phyloP scores from a whole-genome alignment of 2,329 filamentous ascomycete genomes.

The Neoascochyta sp. region DNA sequence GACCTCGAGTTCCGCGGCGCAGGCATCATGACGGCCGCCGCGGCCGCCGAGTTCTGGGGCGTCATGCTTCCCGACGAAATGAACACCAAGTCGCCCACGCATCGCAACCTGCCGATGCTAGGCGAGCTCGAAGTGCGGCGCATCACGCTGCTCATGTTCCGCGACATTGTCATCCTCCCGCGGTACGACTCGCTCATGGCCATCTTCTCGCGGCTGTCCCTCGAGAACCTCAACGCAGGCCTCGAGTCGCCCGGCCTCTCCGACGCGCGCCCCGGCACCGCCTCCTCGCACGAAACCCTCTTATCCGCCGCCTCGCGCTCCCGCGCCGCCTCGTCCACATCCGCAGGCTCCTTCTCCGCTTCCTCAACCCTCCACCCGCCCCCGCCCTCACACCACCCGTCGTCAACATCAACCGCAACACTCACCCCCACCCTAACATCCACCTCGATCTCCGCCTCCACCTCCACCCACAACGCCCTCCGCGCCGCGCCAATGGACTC shows the following conservation, averaged over 20 bases:
- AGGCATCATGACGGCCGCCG: constrained; percentile 73
- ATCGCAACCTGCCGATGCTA: constrained; percentile 44
- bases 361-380: constrained; percentile 36
- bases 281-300: constrained; percentile 42
- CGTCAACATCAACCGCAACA: no score
- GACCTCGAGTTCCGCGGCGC: constrained; percentile 89
- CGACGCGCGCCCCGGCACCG: constrained; percentile 31
- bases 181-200: constrained; percentile 84
- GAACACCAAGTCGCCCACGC: constrained; percentile 44
- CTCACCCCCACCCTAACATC: constrained; percentile 25
- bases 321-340: constrained; percentile 81
- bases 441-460: constrained; percentile 28
- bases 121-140: constrained; percentile 77
- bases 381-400: constrained; percentile 14
- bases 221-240: constrained; percentile 64
- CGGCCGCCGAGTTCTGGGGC: constrained; percentile 89
- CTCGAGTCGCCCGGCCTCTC: constrained; percentile 38
- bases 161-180: constrained; percentile 82
- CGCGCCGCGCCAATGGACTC: constrained; percentile 42
- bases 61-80: constrained; percentile 54
- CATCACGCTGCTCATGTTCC: constrained; percentile 81
- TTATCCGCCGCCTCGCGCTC: constrained; percentile 59
- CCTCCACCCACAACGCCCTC: constrained; percentile 14
- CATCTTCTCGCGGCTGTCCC: constrained; percentile 82
- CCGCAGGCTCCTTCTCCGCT: constrained; percentile 47